phyloP scores from a whole-genome alignment of 2,329 filamentous ascomycete genomes.

The Ophiostoma piceae region DNA sequence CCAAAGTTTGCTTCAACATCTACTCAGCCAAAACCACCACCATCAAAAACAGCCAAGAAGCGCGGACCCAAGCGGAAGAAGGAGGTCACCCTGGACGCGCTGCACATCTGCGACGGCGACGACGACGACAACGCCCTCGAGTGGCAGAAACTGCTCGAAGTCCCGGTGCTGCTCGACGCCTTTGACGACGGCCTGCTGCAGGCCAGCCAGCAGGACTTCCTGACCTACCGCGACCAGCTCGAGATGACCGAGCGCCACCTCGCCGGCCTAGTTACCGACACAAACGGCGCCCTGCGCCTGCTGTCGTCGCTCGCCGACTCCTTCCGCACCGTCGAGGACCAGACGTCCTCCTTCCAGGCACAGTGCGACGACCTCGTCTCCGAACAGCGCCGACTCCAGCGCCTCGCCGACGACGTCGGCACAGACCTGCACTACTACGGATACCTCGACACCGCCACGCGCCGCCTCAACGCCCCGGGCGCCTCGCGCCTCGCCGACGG shows the following conservation, averaged over 20 bases:
- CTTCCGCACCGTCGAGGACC: conserved; percentile 79
- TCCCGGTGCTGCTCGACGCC: conserved; percentile 44
- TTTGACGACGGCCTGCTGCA: conserved; percentile 67
- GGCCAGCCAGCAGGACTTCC: conserved; percentile 72
- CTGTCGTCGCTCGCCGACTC: conserved; percentile 76
- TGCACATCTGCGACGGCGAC: conserved; percentile 39
- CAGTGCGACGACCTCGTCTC: conserved; percentile 83
- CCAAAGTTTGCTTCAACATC: conserved; percentile 36
- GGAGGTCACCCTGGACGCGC: conserved; percentile 46
- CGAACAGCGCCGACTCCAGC: conserved; percentile 74
- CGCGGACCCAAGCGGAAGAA: conserved; percentile 29
- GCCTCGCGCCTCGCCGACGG: conserved; percentile 80
- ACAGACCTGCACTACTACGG: conserved; percentile 92
- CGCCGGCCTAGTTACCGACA: conserved; percentile 69
- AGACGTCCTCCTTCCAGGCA: conserved; percentile 87
- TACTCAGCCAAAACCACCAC: not conserved
- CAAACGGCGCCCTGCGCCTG: conserved; percentile 67
- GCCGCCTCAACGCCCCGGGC: conserved; percentile 85
- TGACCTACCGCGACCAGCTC: conserved; percentile 69
- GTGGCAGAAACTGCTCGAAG: conserved; percentile 27
- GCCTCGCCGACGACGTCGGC: conserved; percentile 75
- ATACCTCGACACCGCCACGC: conserved; percentile 85
- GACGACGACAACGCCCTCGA: conserved; percentile 26
- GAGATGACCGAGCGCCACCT: conserved; percentile 73
- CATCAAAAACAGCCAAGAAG: not conserved